phyloP scores from a whole-genome alignment of 2,329 filamentous ascomycete species.

The Fusarium sp. region DNA sequence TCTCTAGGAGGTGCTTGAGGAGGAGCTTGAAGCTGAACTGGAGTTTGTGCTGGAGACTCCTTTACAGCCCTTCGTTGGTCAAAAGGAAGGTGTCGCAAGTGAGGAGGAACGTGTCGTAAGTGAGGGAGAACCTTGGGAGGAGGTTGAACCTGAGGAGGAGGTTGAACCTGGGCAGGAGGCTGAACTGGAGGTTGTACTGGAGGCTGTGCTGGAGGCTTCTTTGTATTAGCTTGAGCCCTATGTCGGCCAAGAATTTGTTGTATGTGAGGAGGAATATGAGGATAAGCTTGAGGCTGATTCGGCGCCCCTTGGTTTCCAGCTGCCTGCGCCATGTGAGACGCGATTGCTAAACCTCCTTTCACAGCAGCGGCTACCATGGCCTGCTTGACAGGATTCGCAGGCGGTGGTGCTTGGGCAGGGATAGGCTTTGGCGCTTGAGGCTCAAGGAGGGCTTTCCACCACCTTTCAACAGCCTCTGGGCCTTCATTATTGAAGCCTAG shows the following conservation, averaged over 20 bases:
- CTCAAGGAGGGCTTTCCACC: constrained; percentile 28
- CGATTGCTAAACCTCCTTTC: not conserved
- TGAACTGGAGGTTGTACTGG: not conserved
- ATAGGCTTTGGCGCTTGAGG: not conserved
- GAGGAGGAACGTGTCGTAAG: not conserved
- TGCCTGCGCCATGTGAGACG: not conserved
- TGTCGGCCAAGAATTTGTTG: not conserved
- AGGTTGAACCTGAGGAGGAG: not conserved
- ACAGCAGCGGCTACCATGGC: not conserved
- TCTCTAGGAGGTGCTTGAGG: not conserved
- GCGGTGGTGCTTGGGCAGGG: not conserved
- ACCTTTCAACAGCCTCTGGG: constrained; percentile 18
- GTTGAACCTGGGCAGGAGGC: not conserved
- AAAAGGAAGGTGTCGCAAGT: not conserved
- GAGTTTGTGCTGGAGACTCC: not conserved
- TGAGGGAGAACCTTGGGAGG: not conserved
- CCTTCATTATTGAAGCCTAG: constrained; percentile 24
- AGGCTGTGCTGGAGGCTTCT: not conserved
- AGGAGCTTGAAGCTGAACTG: not conserved
- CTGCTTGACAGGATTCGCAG: not conserved
- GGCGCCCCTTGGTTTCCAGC: not conserved
- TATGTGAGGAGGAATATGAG: not conserved
- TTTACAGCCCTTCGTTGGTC: not conserved
- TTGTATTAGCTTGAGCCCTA: not conserved
- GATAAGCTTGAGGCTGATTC: not conserved